Evolutionary conservation across 768 basidiomycete genomes (phyloP).

Genomic region (Phanerodontia chrysosporium): DNA sequence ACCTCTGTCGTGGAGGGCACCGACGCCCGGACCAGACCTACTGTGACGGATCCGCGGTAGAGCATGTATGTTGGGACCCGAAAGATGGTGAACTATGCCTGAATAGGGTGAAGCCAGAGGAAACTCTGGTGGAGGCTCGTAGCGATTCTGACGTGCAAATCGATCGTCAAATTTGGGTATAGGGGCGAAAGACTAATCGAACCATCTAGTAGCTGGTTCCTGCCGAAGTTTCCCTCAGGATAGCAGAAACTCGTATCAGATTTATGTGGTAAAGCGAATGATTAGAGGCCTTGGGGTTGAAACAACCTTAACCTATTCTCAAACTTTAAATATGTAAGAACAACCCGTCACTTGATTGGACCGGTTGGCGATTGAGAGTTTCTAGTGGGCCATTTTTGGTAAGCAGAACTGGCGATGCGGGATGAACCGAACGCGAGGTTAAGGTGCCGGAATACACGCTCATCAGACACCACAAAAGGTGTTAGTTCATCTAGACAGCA

Average conservation of each 20-base stretch:
- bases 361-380: constrained; percentile 56
- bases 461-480: constrained; percentile 83
- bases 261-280: constrained; percentile 77
- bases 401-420: constrained; percentile 70
- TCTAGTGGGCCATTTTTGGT: constrained; percentile 74
- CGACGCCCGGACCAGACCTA: constrained; percentile 73
- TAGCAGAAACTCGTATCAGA: constrained; percentile 58
- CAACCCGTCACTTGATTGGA: constrained; percentile 47
- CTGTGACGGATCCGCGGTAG: constrained; percentile 72
- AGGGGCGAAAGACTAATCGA: constrained; percentile 96
- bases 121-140: constrained; percentile 95
- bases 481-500: constrained; percentile 88
- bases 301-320: constrained; percentile 85
- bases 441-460: constrained; percentile 80
- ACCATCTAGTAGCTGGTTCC: constrained; percentile 93
- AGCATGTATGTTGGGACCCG: constrained; percentile 84
- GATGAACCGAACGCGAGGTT: constrained; percentile 70
- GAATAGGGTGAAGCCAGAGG: constrained; percentile 92
- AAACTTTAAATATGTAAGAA: constrained; percentile 66
- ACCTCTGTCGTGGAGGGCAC: constrained; percentile 63
- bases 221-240: constrained; percentile 85
- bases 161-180: constrained; percentile 94
- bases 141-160: constrained; percentile 97
- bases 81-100: constrained; percentile 90
- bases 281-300: constrained; percentile 88